Conservation (phyloP, 169 alveolate species). For the Eimeria necatrix region DNA sequence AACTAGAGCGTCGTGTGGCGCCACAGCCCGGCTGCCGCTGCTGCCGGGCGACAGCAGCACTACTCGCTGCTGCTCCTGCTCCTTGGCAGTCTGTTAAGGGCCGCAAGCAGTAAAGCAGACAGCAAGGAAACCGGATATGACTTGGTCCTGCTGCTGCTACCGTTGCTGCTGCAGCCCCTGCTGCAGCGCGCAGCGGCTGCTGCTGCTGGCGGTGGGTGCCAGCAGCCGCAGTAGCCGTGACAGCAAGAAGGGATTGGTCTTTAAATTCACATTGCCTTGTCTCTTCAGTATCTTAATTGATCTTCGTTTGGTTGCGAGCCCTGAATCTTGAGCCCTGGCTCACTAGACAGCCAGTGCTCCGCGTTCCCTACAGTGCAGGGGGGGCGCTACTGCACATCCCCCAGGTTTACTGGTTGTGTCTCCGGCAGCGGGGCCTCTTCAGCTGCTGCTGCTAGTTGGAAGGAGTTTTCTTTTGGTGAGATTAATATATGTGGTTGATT, state of each 20-base stretch:
- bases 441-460: conserved; percentile 13
- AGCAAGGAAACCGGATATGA: conserved; percentile 69
- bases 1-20: conserved; percentile 55
- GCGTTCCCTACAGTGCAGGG: not conserved
- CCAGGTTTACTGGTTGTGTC: conserved; percentile 32
- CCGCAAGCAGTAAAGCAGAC: conserved; percentile 74
- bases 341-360: conserved; percentile 20
- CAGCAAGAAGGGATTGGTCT: not conserved
- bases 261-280: not conserved
- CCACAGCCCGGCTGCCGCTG: conserved; percentile 74
- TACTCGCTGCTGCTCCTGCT: conserved; percentile 73
- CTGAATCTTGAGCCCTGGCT: not conserved
- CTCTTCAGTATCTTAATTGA: not conserved
- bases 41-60: conserved; percentile 75
- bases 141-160: conserved; percentile 66
- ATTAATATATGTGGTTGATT: too few species aligned
- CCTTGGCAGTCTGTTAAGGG: conserved; percentile 69
- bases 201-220: conserved; percentile 79
- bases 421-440: not conserved
- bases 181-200: conserved; percentile 76
- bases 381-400: conserved; percentile 45
- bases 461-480: not conserved
- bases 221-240: conserved; percentile 61
- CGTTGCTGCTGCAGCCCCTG: conserved; percentile 75
- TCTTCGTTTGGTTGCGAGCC: not conserved